Percentiles rank a stretch among this genome's conserved stretches.
Evolutionary conservation across 306 rosid species (phyloP).

Genomic region (Calophaca sinica): DNA sequence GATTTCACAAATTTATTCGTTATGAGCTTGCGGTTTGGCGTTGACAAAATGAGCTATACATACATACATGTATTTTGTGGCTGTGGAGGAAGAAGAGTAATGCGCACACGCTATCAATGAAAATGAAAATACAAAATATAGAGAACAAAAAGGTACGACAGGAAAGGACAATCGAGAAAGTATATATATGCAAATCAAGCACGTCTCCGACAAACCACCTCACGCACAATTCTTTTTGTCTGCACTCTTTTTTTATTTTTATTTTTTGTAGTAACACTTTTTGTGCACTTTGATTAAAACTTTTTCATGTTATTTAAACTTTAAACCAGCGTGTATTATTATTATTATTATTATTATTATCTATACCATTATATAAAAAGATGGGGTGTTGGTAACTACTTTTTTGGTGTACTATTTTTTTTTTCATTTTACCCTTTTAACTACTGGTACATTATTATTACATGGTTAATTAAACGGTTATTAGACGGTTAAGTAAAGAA

Average conservation of each 20-base stretch:
- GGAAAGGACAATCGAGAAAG: constrained; percentile 24
- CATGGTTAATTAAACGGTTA: too few relatives aligned
- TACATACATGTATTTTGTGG: background rate
- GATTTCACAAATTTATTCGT: too few relatives aligned
- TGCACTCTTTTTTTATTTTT: constrained; percentile 26
- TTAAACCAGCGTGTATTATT: constrained; percentile 7
- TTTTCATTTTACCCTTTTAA: too few relatives aligned
- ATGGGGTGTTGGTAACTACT: too few relatives aligned
- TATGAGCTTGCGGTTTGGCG: too few relatives aligned
- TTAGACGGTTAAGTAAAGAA: too few relatives aligned
- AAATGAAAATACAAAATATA: background rate
- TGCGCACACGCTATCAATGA: constrained; percentile 39
- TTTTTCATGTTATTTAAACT: constrained; percentile 20
- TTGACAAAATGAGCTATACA: too few relatives aligned
- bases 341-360: background rate
- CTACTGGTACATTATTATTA: too few relatives aligned
- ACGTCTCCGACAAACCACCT: constrained; percentile 65
- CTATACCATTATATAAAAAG: too few relatives aligned
- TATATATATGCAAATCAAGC: constrained; percentile 37
- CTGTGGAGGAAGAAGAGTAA: constrained; percentile 3
- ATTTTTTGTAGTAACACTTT: constrained; percentile 32
- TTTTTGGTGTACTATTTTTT: too few relatives aligned
- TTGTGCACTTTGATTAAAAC: constrained; percentile 43
- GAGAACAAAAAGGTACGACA: constrained; percentile 39
- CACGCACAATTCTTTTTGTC: constrained; percentile 55